Evolutionary conservation across 805 yeast genomes (phyloP).

Genomic region (Phaffomyces opuntiae): DNA sequence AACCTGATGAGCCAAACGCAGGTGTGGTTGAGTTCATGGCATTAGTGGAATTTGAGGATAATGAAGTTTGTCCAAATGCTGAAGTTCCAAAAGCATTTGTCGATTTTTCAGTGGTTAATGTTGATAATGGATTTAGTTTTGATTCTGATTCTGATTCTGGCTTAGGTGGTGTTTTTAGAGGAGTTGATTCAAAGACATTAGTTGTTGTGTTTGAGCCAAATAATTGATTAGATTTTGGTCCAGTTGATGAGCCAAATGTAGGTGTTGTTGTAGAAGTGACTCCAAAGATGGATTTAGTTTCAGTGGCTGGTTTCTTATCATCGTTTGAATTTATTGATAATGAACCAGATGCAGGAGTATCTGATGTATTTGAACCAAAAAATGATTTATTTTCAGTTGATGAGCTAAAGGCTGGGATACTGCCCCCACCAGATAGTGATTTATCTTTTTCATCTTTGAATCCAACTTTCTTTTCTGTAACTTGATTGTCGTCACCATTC

Average conservation of each 20-base stretch:
- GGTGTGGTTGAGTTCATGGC: neutral
- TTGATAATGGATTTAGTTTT: too few relatives aligned
- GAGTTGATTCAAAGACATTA: neutral
- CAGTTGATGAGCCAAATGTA: neutral
- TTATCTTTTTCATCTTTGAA: neutral
- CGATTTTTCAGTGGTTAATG: neutral
- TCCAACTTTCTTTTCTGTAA: too few relatives aligned
- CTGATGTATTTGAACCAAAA: neutral
- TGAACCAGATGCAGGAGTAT: neutral
- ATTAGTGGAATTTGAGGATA: neutral
- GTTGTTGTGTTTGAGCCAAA: neutral
- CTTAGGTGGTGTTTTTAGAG: neutral
- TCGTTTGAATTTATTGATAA: too few relatives aligned
- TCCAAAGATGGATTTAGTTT: too few relatives aligned
- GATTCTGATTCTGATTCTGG: too few relatives aligned
- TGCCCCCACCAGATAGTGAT: neutral
- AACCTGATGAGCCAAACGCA: conserved; percentile 9
- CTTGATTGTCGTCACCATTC: too few relatives aligned
- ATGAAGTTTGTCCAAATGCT: neutral
- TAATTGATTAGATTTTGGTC: neutral
- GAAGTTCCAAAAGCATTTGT: neutral
- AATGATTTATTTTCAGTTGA: neutral
- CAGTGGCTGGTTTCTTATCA: too few relatives aligned
- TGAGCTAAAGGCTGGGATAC: too few relatives aligned
- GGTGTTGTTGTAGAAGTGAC: too few relatives aligned